Conservation (phyloP, 2,329 filamentous ascomycete species). For the Pseudopithomyces chartarum region DNA sequence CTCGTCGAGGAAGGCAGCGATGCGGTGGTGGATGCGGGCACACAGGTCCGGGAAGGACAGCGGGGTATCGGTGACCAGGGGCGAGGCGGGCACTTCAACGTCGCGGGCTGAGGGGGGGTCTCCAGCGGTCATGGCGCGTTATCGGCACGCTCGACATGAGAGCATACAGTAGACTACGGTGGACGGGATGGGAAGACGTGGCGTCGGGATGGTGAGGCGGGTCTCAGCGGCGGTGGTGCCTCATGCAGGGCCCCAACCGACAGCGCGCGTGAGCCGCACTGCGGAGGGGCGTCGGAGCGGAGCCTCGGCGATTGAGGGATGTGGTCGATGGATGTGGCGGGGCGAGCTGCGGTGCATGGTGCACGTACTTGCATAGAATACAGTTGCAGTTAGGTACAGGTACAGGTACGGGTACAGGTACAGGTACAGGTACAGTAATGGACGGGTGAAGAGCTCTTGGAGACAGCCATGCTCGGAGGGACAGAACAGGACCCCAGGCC, state of each 20-base stretch:
- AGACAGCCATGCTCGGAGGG: too few relatives aligned
- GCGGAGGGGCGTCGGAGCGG: slow-evolving; percentile 2
- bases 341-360: too few relatives aligned
- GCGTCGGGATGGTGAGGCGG: not conserved
- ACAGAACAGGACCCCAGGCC: too few relatives aligned
- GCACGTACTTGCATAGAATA: too few relatives aligned
- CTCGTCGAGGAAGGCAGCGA: slow-evolving; percentile 69
- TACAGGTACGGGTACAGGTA: too few relatives aligned
- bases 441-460: too few relatives aligned
- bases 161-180: too few relatives aligned
- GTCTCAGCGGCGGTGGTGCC: not conserved
- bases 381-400: too few relatives aligned
- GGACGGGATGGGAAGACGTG: not conserved
- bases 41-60: slow-evolving; percentile 55
- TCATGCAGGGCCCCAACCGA: not conserved
- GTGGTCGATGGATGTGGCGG: too few relatives aligned
- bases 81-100: slow-evolving; percentile 26
- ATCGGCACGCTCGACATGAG: slow-evolving; percentile 41
- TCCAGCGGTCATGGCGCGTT: slow-evolving; percentile 44
- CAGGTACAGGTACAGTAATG: too few relatives aligned
- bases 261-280: not conserved
- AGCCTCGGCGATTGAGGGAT: not conserved
- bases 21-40: slow-evolving; percentile 60
- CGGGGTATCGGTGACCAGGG: slow-evolving; percentile 48
- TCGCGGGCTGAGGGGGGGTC: slow-evolving; percentile 43